Base-by-base conservation (phyloP, 768 basidiomycete genomes). In the Xanthoconium purpureum region DNA sequence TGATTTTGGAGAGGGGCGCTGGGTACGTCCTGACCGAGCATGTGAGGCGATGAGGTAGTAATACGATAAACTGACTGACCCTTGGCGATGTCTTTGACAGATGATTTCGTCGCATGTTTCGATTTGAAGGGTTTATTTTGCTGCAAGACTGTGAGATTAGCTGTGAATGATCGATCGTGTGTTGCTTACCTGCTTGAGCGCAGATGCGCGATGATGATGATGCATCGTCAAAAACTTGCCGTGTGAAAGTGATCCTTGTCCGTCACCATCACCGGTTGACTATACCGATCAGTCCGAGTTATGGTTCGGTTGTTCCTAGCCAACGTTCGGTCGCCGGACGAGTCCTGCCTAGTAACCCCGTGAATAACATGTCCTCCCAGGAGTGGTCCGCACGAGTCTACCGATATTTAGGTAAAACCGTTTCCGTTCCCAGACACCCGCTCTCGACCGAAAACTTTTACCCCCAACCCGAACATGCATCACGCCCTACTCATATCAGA, bases 61-160 rank as follows among this genome's bases (percentile, higher is more conserved):
- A 44, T n/a, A 48, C 17, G 36, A 55, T 13, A 15, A 29, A 46
- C 67, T 36, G 43, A 46, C 67, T 36, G 43, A 85, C 94, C 94
- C 78, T 96, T 96, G 33, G 91, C 85, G 42, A 82, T 81, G 44
- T 91, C 90, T 72, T 89, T 94, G 38, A 97, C 65, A 0, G 89
- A 78, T 1, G 88, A 84, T 74, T 97, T 97, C 13, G 90, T 83
- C 3, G 93, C 83, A 77, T 94, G 91, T 69, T 86, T 90, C 3
- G 92, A 92, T 74, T 98, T 98, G 79, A 90, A 98, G 2, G 81
- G 63, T 72, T 98, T 98, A 74, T 98, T 97, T 79, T 84, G 76
- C 91, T 94, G 60, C 15, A 18, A 44, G 50, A 47, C 24, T 24
- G 24, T 24, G 24, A 24, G 24, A 24, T 24, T 24, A 24, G 24